Conservation (phyloP, 768 basidiomycete species). For the Tricholoma bakamatsutake region DNA sequence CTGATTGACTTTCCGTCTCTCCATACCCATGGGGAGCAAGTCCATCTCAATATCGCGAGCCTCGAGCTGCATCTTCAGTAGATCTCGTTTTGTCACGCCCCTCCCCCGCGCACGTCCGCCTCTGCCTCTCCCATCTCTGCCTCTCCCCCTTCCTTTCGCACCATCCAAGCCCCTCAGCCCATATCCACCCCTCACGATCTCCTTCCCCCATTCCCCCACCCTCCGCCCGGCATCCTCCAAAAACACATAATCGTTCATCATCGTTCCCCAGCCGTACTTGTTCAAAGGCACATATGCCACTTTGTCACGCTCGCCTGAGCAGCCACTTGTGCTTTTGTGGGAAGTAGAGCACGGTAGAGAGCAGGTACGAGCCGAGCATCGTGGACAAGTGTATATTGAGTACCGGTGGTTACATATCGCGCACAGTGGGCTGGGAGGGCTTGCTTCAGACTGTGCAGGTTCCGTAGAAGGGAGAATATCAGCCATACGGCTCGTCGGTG, state of each 20-base stretch:
- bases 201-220: constrained; percentile 66
- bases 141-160: constrained; percentile 10
- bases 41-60: constrained; percentile 67
- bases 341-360: constrained; percentile 59
- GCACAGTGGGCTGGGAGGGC: constrained; percentile 31
- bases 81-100: constrained; percentile 56
- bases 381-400: constrained; percentile 75
- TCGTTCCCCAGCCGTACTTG: constrained; percentile 74
- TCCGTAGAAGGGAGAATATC: not conserved
- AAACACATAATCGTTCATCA: constrained; percentile 87
- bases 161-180: constrained; percentile 21
- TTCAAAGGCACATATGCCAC: constrained; percentile 76
- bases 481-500: constrained; percentile 5
- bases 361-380: constrained; percentile 67
- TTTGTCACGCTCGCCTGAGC: constrained; percentile 71
- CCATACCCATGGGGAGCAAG: constrained; percentile 79
- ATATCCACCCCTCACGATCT: constrained; percentile 63
- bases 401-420: constrained; percentile 38
- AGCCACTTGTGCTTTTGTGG: constrained; percentile 62
- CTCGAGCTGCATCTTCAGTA: constrained; percentile 64
- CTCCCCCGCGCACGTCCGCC: constrained; percentile 19
- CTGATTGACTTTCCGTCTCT: constrained; percentile 67
- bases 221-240: constrained; percentile 78
- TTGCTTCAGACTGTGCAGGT: constrained; percentile 9
- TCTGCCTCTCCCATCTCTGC: constrained; percentile 21